These are phyloP conservation scores for Neocucurbitaria cava DNA, from an alignment of 2,329 filamentous ascomycete genomes.

Conservation along the genomic window DNA sequence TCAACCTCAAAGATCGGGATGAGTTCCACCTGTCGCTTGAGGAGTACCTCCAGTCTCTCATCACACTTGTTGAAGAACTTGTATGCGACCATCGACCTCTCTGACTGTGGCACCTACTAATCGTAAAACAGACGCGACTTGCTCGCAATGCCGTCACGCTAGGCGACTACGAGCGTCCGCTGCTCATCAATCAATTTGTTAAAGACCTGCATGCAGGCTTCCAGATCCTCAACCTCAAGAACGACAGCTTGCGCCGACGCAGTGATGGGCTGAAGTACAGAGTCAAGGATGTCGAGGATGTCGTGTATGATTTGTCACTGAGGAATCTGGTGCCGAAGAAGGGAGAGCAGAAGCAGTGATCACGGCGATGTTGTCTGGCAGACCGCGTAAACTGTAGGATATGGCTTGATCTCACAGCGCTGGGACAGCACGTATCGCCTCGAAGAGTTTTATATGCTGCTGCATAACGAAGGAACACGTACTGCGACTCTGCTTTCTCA, in stretches of 20 bases:
- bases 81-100: slow-evolving; percentile 45
- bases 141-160: slow-evolving; percentile 94
- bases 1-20: slow-evolving; percentile 88
- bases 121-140: slow-evolving; percentile 68
- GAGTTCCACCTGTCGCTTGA: slow-evolving; percentile 96
- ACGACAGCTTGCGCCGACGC: slow-evolving; percentile 85
- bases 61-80: slow-evolving; percentile 88
- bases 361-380: neutral
- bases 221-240: slow-evolving; percentile 96
- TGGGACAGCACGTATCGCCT: too few relatives aligned
- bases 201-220: slow-evolving; percentile 96
- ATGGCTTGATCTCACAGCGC: neutral
- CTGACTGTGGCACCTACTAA: slow-evolving; percentile 5
- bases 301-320: slow-evolving; percentile 93
- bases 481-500: neutral
- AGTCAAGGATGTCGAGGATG: slow-evolving; percentile 97
- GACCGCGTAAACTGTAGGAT: neutral
- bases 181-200: slow-evolving; percentile 89
- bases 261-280: slow-evolving; percentile 96
- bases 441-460: too few relatives aligned
- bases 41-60: slow-evolving; percentile 91
- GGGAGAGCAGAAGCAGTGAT: slow-evolving; percentile 11
- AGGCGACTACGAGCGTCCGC: slow-evolving; percentile 83
- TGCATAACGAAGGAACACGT: neutral
- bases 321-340: slow-evolving; percentile 71